These are phyloP conservation scores for Saccharomyces eubayanus DNA, from an alignment of 805 yeast genomes.

Conservation along the genomic window DNA sequence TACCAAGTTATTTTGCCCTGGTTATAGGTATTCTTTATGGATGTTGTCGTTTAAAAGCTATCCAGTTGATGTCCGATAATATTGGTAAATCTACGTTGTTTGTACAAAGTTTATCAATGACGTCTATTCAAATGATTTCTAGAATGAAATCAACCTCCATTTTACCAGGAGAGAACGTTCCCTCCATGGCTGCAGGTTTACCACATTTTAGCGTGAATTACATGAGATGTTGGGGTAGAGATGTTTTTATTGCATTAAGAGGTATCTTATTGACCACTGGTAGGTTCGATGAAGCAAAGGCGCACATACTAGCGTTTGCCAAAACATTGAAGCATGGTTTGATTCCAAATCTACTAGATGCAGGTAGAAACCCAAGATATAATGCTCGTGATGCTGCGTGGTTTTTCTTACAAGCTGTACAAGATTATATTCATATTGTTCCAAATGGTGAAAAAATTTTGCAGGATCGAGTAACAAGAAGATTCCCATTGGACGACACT, in stretches of 20 bases:
- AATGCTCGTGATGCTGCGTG: conserved; percentile 97
- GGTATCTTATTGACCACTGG: conserved; percentile 76
- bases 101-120: conserved; percentile 68
- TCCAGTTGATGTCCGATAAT: conserved; percentile 44
- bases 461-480: conserved; percentile 62
- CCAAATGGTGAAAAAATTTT: conserved; percentile 65
- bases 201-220: conserved; percentile 88
- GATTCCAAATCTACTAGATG: conserved; percentile 86
- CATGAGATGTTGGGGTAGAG: conserved; percentile 99
- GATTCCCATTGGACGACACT: conserved; percentile 85
- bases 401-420: conserved; percentile 86
- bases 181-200: conserved; percentile 89
- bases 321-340: conserved; percentile 89
- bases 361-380: conserved; percentile 88
- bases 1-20: conserved; percentile 82
- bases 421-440: conserved; percentile 62
- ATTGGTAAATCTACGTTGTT: conserved; percentile 60
- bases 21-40: conserved; percentile 78
- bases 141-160: conserved; percentile 65
- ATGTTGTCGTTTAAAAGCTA: conserved; percentile 63
- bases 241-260: conserved; percentile 78
- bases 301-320: conserved; percentile 80
- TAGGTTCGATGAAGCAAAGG: conserved; percentile 67
- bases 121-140: conserved; percentile 84
- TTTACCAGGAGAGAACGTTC: conserved; percentile 50